Evolutionary conservation across 75 land plant genomes (phyloP), one percentile per base, ranked within the genome.

Genomic region (Adiantum capillusveneris): DNA sequence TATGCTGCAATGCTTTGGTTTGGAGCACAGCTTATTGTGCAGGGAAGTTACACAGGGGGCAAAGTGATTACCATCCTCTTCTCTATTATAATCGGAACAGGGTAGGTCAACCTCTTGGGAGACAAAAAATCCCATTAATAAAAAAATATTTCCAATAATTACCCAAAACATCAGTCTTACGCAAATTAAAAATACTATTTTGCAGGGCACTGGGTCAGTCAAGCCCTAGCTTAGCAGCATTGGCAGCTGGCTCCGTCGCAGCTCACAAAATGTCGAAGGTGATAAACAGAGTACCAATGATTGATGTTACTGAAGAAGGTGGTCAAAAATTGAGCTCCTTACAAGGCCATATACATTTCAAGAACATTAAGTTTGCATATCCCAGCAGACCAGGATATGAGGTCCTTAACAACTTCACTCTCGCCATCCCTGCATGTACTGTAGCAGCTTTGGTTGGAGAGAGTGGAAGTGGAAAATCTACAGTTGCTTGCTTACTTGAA

Each of bases 391-490:
- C 97, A 34, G 97, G 91, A 29, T 54, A 79, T 20, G 62, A 78
- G 59, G 79, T 95, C 17, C 69, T 95, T 27, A 87, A 81, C 72
- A 84, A 91, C 64, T 95, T 95, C 74, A 90, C 77, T 72, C 78
- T 95, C 25, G 91, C 90, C 71, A 86, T 90, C 27, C 85, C 59
- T 55, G 82, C 93, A 6, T 97, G 99, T 37, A 92, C 86, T 65
- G 91, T 97, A 2, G 77, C 91, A 11, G 99, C 99, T 31, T 83
- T 95, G 28, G 99, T 95, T 9, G 99, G 99, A 29, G 84, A 84
- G 27, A 76, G 97, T 52, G 99, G 99, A 41, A 90, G 97, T 41
- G 99, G 99, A 20, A 95, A 90, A 55, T 90, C 93, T 75, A 87
- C 99, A 18, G 84, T 95, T 25, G 85, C 91, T 57, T 75, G 93